Conservation (phyloP, 495 filamentous ascomycete species). For the Penicillium chermesinum region DNA sequence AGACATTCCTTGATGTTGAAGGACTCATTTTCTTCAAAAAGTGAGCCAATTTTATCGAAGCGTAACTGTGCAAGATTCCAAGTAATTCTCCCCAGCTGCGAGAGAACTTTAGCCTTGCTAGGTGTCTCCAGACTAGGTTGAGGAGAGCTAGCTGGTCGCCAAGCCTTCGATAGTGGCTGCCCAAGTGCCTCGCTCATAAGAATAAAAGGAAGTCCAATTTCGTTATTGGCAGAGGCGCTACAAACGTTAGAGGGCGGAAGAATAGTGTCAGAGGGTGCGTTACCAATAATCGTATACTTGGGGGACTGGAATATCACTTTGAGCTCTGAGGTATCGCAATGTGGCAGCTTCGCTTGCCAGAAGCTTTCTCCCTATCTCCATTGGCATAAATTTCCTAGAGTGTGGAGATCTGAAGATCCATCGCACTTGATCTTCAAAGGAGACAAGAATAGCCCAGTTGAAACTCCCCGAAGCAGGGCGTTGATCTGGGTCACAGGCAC, state of each 20-base stretch:
- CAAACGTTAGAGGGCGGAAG: constrained; percentile 1
- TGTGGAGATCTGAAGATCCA: constrained; percentile 27
- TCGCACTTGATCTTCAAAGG: constrained; percentile 21
- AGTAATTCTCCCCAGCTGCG: constrained; percentile 17
- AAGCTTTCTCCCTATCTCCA: constrained; percentile 16
- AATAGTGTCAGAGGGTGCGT: background rate
- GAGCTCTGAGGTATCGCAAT: constrained; percentile 17
- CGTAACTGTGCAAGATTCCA: constrained; percentile 23
- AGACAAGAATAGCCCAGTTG: constrained; percentile 25
- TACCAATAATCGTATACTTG: constrained; percentile 20
- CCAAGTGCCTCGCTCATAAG: constrained; percentile 27
- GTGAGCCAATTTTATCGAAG: constrained; percentile 22
- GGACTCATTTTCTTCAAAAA: constrained; percentile 15
- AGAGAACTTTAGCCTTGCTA: constrained; percentile 18
- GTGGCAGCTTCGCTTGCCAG: constrained; percentile 23
- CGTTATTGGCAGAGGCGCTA: constrained; percentile 20
- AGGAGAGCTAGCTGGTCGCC: constrained; percentile 13
- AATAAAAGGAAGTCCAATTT: constrained; percentile 22
- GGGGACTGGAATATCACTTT: constrained; percentile 28
- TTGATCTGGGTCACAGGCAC: constrained; percentile 19
- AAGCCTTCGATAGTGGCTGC: constrained; percentile 14
- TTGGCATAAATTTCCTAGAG: constrained; percentile 7
- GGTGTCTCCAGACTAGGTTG: too few species aligned
- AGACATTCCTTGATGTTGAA: constrained; percentile 20
- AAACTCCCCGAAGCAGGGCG: constrained; percentile 22